Percentiles rank a stretch among this genome's conserved stretches.
phyloP scores from a whole-genome alignment of 768 basidiomycete species.

The Filobasidium floriforme region DNA sequence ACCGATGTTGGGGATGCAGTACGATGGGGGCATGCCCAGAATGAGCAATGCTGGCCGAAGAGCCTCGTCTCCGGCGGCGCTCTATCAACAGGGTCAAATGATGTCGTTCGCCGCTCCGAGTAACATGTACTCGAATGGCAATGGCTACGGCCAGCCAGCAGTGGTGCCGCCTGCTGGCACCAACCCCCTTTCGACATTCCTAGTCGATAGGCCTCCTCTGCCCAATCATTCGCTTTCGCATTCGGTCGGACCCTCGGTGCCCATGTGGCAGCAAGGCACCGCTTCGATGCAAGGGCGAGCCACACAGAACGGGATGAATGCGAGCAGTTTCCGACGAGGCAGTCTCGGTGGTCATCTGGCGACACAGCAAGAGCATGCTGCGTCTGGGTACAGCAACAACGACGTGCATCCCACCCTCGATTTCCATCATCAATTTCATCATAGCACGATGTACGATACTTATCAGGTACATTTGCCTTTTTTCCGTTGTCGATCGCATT shows the following conservation, averaged over 20 bases:
- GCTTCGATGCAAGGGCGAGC: not conserved
- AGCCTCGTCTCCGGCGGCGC: constrained; percentile 1
- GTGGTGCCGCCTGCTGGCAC: not conserved
- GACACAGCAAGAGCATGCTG: not conserved
- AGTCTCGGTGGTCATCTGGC: not conserved
- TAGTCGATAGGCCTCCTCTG: not conserved
- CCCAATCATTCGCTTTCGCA: not conserved
- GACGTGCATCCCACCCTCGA: not conserved
- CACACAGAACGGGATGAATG: not conserved
- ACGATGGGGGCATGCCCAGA: not conserved
- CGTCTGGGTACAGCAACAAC: not conserved
- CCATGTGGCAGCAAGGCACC: not conserved
- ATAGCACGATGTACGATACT: constrained; percentile 2
- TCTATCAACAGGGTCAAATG: not conserved
- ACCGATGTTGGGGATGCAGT: not conserved
- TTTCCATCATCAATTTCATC: not conserved
- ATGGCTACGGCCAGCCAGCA: not conserved
- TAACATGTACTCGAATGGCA: not conserved
- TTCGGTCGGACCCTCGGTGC: not conserved
- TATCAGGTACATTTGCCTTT: not conserved
- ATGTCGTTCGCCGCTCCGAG: not conserved
- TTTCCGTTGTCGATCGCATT: not conserved
- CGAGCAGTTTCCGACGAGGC: not conserved
- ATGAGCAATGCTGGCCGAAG: not conserved
- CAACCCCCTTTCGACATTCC: not conserved